Conservation (phyloP, 2,329 filamentous ascomycete species). For the Neopestalotiopsis sp. region DNA sequence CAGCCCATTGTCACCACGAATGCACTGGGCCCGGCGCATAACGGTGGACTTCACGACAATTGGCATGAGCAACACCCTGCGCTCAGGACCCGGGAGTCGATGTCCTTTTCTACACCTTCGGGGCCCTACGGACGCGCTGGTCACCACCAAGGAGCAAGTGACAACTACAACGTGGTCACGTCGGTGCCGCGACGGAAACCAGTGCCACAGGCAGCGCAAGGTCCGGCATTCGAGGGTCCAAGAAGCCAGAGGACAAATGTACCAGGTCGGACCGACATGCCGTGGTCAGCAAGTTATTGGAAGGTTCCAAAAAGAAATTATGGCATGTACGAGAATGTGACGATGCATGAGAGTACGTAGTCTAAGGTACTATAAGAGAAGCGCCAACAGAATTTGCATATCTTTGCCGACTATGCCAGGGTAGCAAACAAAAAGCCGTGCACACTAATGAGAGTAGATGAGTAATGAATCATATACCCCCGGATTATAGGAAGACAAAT, state of each 20-base stretch:
- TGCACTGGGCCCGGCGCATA: background rate
- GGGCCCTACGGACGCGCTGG: background rate
- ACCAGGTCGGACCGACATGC: background rate
- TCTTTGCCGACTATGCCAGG: too few relatives aligned
- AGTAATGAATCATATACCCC: too few relatives aligned
- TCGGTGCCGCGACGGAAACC: background rate
- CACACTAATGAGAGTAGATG: too few relatives aligned
- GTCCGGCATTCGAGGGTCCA: background rate
- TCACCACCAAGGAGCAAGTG: background rate
- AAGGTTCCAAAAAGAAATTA: background rate
- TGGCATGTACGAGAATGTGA: background rate
- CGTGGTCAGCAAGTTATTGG: background rate
- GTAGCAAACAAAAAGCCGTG: too few relatives aligned
- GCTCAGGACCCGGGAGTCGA: background rate
- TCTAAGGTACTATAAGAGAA: too few relatives aligned
- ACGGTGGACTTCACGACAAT: background rate
- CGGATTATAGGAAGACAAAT: too few relatives aligned
- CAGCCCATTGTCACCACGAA: background rate
- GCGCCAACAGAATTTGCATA: background rate
- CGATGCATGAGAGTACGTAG: background rate
- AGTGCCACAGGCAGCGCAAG: background rate
- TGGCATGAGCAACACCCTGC: conserved; percentile 4
- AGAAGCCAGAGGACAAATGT: background rate
- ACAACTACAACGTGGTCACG: background rate
- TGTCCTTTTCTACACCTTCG: background rate